Conservation (phyloP, 345 rosid genomes). For the Schrenkiella parvula region DNA sequence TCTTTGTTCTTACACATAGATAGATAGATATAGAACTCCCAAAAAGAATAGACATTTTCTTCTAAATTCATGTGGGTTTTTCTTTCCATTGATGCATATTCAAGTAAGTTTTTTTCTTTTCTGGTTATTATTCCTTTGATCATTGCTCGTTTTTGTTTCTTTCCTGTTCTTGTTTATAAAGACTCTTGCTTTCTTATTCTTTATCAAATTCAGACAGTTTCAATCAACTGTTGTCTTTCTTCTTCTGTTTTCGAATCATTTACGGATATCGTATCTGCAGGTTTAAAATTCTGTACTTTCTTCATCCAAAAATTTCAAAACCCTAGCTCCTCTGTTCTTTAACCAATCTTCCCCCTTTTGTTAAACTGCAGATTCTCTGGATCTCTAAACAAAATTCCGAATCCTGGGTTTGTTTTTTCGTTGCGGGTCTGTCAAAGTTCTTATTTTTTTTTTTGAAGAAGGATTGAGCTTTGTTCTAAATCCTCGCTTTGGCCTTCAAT, state of each 20-base stretch:
- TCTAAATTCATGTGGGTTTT: background rate
- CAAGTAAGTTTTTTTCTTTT: conserved; percentile 39
- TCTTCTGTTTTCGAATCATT: conserved; percentile 5
- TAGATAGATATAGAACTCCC: background rate
- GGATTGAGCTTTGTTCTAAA: conserved; percentile 2
- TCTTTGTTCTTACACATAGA: background rate
- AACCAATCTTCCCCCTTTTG: background rate
- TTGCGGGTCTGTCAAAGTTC: background rate
- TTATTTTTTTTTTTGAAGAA: background rate
- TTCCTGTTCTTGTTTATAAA: conserved; percentile 4
- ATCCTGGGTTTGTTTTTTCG: background rate
- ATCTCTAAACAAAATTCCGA: background rate
- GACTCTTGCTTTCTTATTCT: background rate
- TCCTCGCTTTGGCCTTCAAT: conserved; percentile 16
- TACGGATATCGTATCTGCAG: background rate
- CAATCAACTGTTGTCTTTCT: background rate
- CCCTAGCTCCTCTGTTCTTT: conserved; percentile 12
- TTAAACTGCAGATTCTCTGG: conserved; percentile 27
- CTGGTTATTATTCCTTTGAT: conserved; percentile 4
- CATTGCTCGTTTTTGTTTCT: background rate
- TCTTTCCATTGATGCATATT: conserved; percentile 24
- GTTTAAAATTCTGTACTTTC: conserved; percentile 6
- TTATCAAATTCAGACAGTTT: background rate
- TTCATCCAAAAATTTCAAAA: background rate
- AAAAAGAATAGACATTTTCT: conserved; percentile 4